Base-by-base conservation (phyloP, 140 eudicot genomes). In the Flaveria floridana region DNA sequence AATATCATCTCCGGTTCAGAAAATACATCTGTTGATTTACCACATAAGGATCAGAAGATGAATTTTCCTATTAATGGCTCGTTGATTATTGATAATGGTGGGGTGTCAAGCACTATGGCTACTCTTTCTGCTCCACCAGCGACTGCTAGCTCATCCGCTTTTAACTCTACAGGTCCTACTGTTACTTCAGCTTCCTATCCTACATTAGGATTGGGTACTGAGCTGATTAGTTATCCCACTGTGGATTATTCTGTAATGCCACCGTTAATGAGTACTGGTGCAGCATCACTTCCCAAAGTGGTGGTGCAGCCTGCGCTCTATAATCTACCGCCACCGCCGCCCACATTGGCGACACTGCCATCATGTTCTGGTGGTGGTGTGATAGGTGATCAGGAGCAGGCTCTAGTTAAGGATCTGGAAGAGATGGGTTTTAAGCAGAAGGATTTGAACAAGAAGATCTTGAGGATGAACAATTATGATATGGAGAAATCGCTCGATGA, bases 381-480 rank as follows among this genome's bases (percentile, higher is more conserved):
- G 12, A 64, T 64, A 1, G 69, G 57, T 23, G 85, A 75, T 7
- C 71, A 80, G 47, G 95, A 89, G 88, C 78, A 73, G 75, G 70
- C 61, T 39, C 87, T 86, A 8, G 78, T 92, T 14, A 79, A 65
- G 80, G 95, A 87, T 23, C 86, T 92, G 3, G 89, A 81, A 76
- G 84, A 76, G 15, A 89, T 92, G 96, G 98, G 98, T 28, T 92
- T 92, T 65, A 80, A 68, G 71, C 79, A 89, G 63, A 79, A 75
- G 44, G 93, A 85, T 51, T 44, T 86, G 78, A 93, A 90, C 86
- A 87, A 86, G 79, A 82, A 81, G 66, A 73, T 93, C 9, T 78
- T 92, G 73, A 88, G 89, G 86, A 73, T 34, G 80, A 86, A 86
- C 39, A 82, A 78, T 46, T 86, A 90, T 73, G 85, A 90, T 76